Conservation (phyloP, 2,329 filamentous ascomycete species). For the Apiospora koreana region DNA sequence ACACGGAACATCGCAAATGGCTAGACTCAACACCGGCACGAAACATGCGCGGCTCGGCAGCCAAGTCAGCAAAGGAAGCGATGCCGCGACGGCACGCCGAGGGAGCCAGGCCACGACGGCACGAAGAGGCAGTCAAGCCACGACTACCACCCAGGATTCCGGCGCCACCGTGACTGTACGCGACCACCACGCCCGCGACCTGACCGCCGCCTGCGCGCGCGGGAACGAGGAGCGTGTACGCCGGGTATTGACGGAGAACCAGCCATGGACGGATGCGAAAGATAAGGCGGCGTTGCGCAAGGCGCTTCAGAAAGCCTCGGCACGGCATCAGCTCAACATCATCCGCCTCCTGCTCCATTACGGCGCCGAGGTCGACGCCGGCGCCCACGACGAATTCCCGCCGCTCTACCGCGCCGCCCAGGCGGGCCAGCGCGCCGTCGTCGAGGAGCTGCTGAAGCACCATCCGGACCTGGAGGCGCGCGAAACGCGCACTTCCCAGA, state of each 20-base stretch:
- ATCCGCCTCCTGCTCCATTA: constrained; percentile 38
- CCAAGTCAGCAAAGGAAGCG: constrained; percentile 14
- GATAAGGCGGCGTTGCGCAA: constrained; percentile 40
- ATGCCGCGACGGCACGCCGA: constrained; percentile 15
- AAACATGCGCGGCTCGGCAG: constrained; percentile 11
- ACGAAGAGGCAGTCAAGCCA: constrained; percentile 35
- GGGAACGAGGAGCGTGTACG: constrained; percentile 39
- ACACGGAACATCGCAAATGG: constrained; percentile 11
- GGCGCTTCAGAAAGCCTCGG: constrained; percentile 38
- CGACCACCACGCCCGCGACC: constrained; percentile 36
- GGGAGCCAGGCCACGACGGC: constrained; percentile 17
- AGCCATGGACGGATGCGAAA: constrained; percentile 32
- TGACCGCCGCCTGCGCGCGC: constrained; percentile 38
- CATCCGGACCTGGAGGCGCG: constrained; percentile 35
- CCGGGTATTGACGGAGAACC: constrained; percentile 37
- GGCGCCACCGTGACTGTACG: constrained; percentile 26
- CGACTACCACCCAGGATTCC: constrained; percentile 24
- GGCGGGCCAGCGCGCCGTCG: constrained; percentile 35
- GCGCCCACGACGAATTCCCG: constrained; percentile 35
- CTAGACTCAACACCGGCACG: constrained; percentile 9
- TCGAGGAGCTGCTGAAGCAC: constrained; percentile 34
- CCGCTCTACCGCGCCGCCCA: constrained; percentile 41
- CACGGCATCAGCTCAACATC: constrained; percentile 36
- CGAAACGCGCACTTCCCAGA: constrained; percentile 33
- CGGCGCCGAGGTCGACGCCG: constrained; percentile 38